Base-by-base conservation (phyloP, 2,329 filamentous ascomycete species). In the Aureobasidium leucospermi region DNA sequence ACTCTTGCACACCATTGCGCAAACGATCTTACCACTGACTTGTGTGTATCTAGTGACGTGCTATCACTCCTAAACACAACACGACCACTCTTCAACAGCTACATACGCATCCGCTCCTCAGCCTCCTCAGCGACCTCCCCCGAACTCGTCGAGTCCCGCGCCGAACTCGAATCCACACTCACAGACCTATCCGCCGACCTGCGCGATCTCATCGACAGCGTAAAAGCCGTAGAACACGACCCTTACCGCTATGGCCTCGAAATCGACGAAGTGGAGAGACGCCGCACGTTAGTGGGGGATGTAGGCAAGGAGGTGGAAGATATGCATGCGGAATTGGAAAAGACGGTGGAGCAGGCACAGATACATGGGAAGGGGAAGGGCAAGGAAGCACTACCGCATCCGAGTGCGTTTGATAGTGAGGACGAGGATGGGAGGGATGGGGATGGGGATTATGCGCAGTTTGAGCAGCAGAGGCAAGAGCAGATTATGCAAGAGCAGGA, bases 401-500 rank as follows among this genome's bases (percentile, higher is more conserved):
- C 76, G 64, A 83, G 79, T 69, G 79, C 78, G 9, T 85, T 84
- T 64, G 67, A 64, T 19, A 64, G 62, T 4, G 64, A 62, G 6
- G 74, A 76, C 9, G 76, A 75, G n/a, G 74, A 74, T 16, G 77
- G 74, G 7, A 76, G 74, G 16, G 75, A 74, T n/a, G 77, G 74
- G 7, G 93, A 92, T 66, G 85, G 86, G 15, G 87, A 86, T 67
- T 71, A 68, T 66, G 52, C 29, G 7, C 52, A 56, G 13, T 92
- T 96, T 68, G 93, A 97, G 78, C 88, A 96, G 73, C 87, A 94
- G 75, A 85, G 95, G 71, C 95, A 99, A 77, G 72, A 88, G 70
- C 84, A 92, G 75, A 88, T 99, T 75, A 92, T 99, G 88, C 84
- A 87, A 65, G 90, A 96, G 74, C 94, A 99, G 78, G 94, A 99